Evolutionary conservation across 1,284 basidiomycete genomes (phyloP).

Genomic region (Tilletia caries): DNA sequence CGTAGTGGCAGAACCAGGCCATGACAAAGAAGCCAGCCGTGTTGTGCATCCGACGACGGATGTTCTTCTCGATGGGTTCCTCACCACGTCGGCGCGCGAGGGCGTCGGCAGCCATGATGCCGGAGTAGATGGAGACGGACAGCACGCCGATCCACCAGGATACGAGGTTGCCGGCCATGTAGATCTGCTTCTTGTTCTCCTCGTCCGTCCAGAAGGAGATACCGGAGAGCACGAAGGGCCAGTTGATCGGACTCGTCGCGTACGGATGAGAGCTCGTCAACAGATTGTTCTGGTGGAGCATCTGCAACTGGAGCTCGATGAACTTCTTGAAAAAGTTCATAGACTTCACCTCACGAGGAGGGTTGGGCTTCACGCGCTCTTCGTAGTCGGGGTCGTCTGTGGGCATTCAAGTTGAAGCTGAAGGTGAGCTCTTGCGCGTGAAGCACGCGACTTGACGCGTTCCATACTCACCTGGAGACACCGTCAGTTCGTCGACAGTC

Average conservation of each 20-base stretch:
- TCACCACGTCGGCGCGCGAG: slow-evolving; percentile 79
- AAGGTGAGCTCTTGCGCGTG: too few species aligned
- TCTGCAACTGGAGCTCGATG: slow-evolving; percentile 83
- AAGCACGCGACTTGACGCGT: too few species aligned
- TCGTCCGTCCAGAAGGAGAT: slow-evolving; percentile 91
- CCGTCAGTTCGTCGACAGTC: slow-evolving; percentile 74
- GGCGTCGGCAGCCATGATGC: slow-evolving; percentile 82
- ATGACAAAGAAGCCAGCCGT: slow-evolving; percentile 91
- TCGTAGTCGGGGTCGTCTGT: slow-evolving; percentile 38
- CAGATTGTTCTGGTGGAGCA: slow-evolving; percentile 97
- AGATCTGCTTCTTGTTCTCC: slow-evolving; percentile 67
- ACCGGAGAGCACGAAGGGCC: slow-evolving; percentile 92
- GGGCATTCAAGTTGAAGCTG: slow-evolving; percentile 1
- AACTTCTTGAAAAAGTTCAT: slow-evolving; percentile 95
- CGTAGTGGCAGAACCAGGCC: slow-evolving; percentile 92
- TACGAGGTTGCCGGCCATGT: slow-evolving; percentile 87
- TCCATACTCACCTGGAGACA: slow-evolving; percentile 62
- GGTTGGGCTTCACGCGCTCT: slow-evolving; percentile 32
- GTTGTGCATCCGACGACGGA: slow-evolving; percentile 86
- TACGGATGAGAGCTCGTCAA: slow-evolving; percentile 93
- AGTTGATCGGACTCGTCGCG: slow-evolving; percentile 87
- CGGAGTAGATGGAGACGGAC: slow-evolving; percentile 78
- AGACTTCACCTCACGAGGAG: slow-evolving; percentile 69
- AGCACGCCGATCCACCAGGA: slow-evolving; percentile 93
- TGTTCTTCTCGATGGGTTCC: slow-evolving; percentile 72